These are phyloP conservation scores for Rosellinia necatrix DNA, from an alignment of 2,329 filamentous ascomycete genomes.

Conservation along the genomic window DNA sequence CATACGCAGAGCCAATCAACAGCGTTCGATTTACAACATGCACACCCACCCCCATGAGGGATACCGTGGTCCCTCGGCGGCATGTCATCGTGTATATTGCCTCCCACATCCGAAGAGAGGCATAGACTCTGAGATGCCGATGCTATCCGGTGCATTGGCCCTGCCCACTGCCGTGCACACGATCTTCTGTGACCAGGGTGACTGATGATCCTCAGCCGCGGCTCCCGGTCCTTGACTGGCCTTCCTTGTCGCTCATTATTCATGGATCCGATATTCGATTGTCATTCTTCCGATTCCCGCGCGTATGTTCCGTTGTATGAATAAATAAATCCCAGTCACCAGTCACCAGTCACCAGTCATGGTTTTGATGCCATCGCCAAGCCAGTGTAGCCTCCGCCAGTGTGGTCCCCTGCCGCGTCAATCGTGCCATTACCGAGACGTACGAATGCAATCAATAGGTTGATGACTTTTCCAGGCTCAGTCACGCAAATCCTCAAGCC, in stretches of 20 bases:
- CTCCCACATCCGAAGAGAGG: not conserved
- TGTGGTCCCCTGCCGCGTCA: no score
- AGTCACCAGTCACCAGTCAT: not conserved
- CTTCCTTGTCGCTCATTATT: no score
- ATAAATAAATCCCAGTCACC: not conserved
- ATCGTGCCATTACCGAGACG: not conserved
- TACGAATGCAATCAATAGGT: conserved; percentile 13
- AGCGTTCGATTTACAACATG: not conserved
- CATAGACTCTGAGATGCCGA: not conserved
- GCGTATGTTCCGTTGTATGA: not conserved
- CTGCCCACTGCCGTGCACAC: no score
- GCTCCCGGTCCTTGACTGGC: no score
- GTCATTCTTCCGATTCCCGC: not conserved
- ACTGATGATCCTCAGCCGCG: no score
- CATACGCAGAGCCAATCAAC: not conserved
- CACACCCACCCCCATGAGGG: not conserved
- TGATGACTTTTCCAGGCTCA: not conserved
- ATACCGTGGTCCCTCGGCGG: not conserved
- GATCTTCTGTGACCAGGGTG: no score
- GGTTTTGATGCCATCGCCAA: not conserved
- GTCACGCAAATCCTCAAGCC: conserved; percentile 13
- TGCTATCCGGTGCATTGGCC: not conserved
- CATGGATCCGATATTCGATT: not conserved
- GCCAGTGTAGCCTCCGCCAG: not conserved
- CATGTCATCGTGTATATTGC: not conserved